A percentile compares a stretch with the other conserved stretches of the same genome.
Evolutionary conservation across 345 rosid genomes (phyloP).

Genomic region (Sapria himalayana): DNA sequence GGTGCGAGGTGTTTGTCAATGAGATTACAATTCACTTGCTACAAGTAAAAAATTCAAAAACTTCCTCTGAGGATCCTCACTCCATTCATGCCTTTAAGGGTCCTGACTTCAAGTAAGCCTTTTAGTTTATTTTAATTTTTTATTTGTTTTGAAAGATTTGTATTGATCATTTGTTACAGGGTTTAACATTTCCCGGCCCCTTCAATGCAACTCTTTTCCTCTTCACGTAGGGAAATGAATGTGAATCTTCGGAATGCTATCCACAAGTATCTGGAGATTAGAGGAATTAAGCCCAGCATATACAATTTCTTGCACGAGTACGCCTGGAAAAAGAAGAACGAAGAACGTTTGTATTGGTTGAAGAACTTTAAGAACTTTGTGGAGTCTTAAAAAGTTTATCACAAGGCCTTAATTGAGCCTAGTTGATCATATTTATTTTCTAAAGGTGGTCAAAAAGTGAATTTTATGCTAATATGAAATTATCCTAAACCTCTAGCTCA

Average conservation of each 20-base stretch:
- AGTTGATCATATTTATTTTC: too few relatives aligned
- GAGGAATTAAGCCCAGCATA: conserved; percentile 61
- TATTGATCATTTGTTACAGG: background rate
- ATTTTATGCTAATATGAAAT: too few relatives aligned
- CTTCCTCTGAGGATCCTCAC: conserved; percentile 33
- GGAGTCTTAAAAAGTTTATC: conserved; percentile 26
- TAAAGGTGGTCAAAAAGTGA: too few relatives aligned
- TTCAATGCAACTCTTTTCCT: conserved; percentile 1
- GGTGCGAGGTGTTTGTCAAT: conserved; percentile 44
- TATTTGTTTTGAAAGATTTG: background rate
- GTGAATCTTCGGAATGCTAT: conserved; percentile 61
- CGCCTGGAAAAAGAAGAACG: conserved; percentile 68
- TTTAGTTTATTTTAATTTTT: background rate
- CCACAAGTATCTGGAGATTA: conserved; percentile 50
- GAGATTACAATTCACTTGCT: conserved; percentile 39
- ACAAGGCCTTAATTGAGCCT: too few relatives aligned
- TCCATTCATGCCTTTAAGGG: conserved; percentile 36
- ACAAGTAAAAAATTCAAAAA: conserved; percentile 31
- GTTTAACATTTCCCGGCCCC: too few relatives aligned
- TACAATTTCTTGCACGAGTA: conserved; percentile 78
- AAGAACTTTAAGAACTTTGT: conserved; percentile 48
- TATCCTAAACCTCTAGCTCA: too few relatives aligned
- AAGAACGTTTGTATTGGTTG: conserved; percentile 51
- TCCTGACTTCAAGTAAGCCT: conserved; percentile 69
- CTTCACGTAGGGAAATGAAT: conserved; percentile 47